Evolutionary conservation across 345 rosid species (phyloP).

Genomic region (Gossypium arboreum): DNA sequence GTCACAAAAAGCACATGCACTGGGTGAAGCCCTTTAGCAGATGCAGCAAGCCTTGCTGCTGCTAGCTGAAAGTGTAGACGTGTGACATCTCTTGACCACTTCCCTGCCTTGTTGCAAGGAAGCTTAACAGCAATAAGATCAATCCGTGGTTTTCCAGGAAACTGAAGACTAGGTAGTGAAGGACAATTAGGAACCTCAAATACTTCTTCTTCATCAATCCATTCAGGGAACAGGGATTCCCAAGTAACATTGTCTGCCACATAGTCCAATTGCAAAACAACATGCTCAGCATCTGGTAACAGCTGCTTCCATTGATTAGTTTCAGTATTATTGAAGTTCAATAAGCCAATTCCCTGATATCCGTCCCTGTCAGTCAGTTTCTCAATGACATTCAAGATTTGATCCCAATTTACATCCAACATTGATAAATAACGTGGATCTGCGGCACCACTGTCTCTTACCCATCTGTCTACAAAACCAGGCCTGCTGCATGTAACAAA

Average conservation of each 20-base stretch:
- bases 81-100: slow-evolving; percentile 83
- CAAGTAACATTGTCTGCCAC: slow-evolving; percentile 49
- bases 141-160: slow-evolving; percentile 69
- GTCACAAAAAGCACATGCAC: slow-evolving; percentile 64
- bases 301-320: slow-evolving; percentile 52
- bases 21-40: slow-evolving; percentile 66
- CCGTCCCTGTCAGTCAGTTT: slow-evolving; percentile 39
- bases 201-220: slow-evolving; percentile 94
- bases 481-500: slow-evolving; percentile 8
- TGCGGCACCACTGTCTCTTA: slow-evolving; percentile 27
- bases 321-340: slow-evolving; percentile 65
- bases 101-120: slow-evolving; percentile 60
- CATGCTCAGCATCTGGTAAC: slow-evolving; percentile 56
- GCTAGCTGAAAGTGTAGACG: slow-evolving; percentile 84
- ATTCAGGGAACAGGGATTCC: slow-evolving; percentile 87
- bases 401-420: slow-evolving; percentile 58
- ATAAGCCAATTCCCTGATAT: slow-evolving; percentile 67
- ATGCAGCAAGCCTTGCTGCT: slow-evolving; percentile 74
- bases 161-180: slow-evolving; percentile 56
- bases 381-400: slow-evolving; percentile 48
- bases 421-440: slow-evolving; percentile 62
- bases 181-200: slow-evolving; percentile 83
- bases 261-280: slow-evolving; percentile 46
- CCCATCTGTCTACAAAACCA: slow-evolving; percentile 39
- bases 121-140: slow-evolving; percentile 77